Conservation (phyloP, 768 basidiomycete genomes). For the Boletus bicolor region DNA sequence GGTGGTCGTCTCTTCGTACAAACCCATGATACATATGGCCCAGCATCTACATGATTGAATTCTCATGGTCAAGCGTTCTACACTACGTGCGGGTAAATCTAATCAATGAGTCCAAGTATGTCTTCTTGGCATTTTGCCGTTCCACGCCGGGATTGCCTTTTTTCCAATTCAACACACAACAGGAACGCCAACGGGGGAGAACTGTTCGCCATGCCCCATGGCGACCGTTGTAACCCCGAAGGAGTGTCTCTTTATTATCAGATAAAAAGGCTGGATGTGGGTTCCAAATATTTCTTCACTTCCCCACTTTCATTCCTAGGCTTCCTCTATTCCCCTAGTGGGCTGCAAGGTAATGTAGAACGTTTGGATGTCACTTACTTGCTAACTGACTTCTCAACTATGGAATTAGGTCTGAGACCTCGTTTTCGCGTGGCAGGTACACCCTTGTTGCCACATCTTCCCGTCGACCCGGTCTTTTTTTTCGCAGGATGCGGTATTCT, state of each 20-base stretch:
- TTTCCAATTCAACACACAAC: slow-evolving; percentile 1
- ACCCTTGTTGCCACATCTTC: slow-evolving; percentile 9
- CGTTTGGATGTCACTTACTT: background rate
- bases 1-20: too few species aligned
- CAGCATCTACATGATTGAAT: background rate
- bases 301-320: background rate
- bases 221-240: slow-evolving; percentile 6
- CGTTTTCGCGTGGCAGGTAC: slow-evolving; percentile 19
- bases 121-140: background rate
- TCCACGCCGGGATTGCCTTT: background rate
- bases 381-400: background rate
- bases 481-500: slow-evolving; percentile 11
- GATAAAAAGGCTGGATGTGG: slow-evolving; percentile 9
- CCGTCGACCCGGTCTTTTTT: background rate
- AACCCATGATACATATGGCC: too few species aligned
- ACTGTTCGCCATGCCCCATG: slow-evolving; percentile 1
- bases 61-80: background rate
- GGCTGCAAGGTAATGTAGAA: slow-evolving; percentile 10
- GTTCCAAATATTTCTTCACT: background rate
- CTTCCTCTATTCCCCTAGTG: slow-evolving; percentile 5
- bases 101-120: background rate
- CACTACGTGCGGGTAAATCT: background rate
- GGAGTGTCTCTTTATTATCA: background rate
- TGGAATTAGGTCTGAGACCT: slow-evolving; percentile 24
- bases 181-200: background rate